Evolutionary conservation across 164 flowering plant genomes (phyloP), one percentile per base, ranked within the genome.

Genomic region (Dillenia suffruticosa): DNA sequence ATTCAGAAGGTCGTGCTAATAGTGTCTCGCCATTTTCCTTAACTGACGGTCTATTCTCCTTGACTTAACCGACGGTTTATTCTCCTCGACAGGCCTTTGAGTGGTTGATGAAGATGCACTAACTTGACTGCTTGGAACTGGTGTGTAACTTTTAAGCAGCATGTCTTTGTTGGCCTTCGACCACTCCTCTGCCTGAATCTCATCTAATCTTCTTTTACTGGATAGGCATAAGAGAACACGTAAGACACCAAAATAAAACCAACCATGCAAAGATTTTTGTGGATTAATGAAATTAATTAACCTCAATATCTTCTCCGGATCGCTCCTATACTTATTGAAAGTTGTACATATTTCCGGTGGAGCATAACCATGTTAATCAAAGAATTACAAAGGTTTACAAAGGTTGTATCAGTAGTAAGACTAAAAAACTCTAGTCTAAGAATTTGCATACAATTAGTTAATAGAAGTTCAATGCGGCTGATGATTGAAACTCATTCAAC

Each of bases 161-260:
- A 85, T 83, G 12, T 79, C 82, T 73, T 79, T 82, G 80, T 89
- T 89, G 54, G 72, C 81, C 48, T 55, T 78, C 96, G 96, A 92
- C 98, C 98, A 92, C 54, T 76, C 88, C 70, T 74, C 90, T 46
- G 96, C 96, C 44, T 92, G 92, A 3, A 82, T 82, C 62, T 67
- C 85, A 0, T 47, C 63, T 61, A 82, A 89, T 69, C 76, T 83
- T 63, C 81, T 46, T 68, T 87, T 86, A 62, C 96, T 89, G 84
- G 49, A 68, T 9, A 65, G 62, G 61, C 19, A 62, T 59, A 49
- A 57, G 9, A 51, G 44, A 8, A 46, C 12, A 43, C 46, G n/a
- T 11, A 26, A 44, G 24, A 43, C 44, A 8, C 8, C 13, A 47
- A 61, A 22, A 9, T 51, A 8, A 47, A 19, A 44, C 43, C n/a